Conservation (phyloP, 352 stramenopile genomes). For the Phytophthora melonis region DNA sequence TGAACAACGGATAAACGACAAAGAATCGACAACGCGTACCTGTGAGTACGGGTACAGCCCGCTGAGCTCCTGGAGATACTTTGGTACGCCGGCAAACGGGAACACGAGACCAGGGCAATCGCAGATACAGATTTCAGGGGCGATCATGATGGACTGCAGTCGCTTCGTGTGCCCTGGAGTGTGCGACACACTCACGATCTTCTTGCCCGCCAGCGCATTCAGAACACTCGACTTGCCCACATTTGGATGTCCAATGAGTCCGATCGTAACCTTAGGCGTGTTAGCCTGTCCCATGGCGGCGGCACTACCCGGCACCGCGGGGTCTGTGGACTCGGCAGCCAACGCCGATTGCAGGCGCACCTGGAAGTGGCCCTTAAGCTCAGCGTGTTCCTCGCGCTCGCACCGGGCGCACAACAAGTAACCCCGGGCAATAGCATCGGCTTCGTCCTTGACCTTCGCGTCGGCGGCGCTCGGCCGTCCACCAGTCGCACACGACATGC, state of each 20-base stretch:
- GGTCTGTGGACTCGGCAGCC: constrained; percentile 37
- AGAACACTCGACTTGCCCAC: constrained; percentile 91
- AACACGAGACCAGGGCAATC: constrained; percentile 90
- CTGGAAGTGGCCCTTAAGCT: constrained; percentile 72
- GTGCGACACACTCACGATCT: constrained; percentile 89
- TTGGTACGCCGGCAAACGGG: constrained; percentile 80
- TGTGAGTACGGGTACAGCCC: constrained; percentile 88
- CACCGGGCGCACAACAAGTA: constrained; percentile 78
- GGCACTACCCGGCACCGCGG: constrained; percentile 30
- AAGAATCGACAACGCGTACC: constrained; percentile 31
- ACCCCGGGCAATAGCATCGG: constrained; percentile 64
- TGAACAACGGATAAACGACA: neutral
- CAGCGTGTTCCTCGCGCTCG: constrained; percentile 71
- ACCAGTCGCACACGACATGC: constrained; percentile 63
- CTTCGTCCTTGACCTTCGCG: constrained; percentile 52
- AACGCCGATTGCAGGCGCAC: constrained; percentile 49
- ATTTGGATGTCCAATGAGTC: constrained; percentile 90
- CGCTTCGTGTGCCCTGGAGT: constrained; percentile 88
- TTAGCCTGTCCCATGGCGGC: constrained; percentile 46
- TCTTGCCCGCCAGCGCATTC: constrained; percentile 87
- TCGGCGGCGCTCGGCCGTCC: constrained; percentile 36
- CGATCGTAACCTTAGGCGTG: constrained; percentile 77
- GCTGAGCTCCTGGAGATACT: constrained; percentile 87
- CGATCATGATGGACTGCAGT: constrained; percentile 89
- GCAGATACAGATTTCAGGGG: constrained; percentile 84